Base-by-base conservation (phyloP, 2,329 filamentous ascomycete species). In the Penicillium corylophilum region DNA sequence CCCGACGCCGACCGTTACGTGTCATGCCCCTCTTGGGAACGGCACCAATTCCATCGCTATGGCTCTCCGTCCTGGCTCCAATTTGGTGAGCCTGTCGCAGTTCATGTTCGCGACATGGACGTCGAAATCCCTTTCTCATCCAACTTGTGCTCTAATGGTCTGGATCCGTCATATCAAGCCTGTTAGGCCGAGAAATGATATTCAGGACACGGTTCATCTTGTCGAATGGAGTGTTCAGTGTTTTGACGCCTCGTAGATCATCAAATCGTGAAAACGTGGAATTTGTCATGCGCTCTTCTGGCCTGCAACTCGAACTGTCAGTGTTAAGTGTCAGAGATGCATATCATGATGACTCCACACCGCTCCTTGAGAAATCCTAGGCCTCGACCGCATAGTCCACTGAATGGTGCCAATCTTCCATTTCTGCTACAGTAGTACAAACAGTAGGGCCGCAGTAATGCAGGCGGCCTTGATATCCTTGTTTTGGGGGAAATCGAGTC, bases 11-110 rank as follows among this genome's bases (percentile, higher is more conserved):
- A 48, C 62, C 65, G 63, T 68, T 67, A 67, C 65, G 62, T 68
- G 65, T 68, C 65, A 67, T 56, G 46, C 49, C 63, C 56, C 13
- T 52, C 54, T 63, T 63, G 46, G 64, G 61, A 55, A 60, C 54
- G 48, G 56, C 44, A 46, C 49, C 55, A 57, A 58, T 40, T 46
- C 29, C 33, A 45, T 45, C 31, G 44, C 22, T 9, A 28, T 35
- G 43, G 44, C 43, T 29, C 38, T 38, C 39, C 28, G 13, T 26
- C 28, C 20, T 10, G 29, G 28, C 38, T 38, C 26, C 46, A 44
- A 39, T n/a, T 8, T 26, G 9, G 1, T 18, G n/a, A 41, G 36
- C 44, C 38, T 26, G 36, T 42, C 43, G 41, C 22, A 18, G 13
- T n/a, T 23, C 23, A 15, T 15, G n/a, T 20, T 39, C 12, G 36